Conservation (phyloP, 2,329 filamentous ascomycete genomes). For the Thyridium curvatum region DNA sequence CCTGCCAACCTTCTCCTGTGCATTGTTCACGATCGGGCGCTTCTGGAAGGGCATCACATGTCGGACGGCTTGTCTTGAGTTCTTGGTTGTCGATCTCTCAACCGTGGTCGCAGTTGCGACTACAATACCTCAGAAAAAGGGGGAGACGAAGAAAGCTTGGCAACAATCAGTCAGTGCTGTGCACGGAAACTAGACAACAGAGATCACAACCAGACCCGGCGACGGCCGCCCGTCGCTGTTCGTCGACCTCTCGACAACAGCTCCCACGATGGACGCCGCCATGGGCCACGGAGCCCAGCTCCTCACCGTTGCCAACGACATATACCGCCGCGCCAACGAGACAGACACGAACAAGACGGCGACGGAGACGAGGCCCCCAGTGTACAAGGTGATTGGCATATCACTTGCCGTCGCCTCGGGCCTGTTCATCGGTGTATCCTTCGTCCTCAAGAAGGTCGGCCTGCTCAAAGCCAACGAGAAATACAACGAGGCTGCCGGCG, state of each 20-base stretch:
- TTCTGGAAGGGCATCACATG: no score
- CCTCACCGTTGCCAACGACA: slow-evolving; percentile 24
- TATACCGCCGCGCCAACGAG: slow-evolving; percentile 37
- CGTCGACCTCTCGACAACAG: background rate
- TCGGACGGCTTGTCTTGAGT: no score
- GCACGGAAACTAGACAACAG: no score
- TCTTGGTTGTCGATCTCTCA: no score
- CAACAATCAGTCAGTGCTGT: no score
- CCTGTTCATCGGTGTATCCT: slow-evolving; percentile 88
- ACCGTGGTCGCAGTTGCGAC: no score
- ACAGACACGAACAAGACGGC: slow-evolving; percentile 14
- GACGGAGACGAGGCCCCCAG: slow-evolving; percentile 31
- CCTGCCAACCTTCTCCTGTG: no score
- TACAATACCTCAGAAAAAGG: no score
- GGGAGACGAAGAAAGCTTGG: no score
- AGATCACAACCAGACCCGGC: background rate
- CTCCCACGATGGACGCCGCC: slow-evolving; percentile 9
- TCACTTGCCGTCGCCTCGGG: slow-evolving; percentile 80
- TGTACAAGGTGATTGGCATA: slow-evolving; percentile 84
- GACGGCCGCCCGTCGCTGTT: slow-evolving; percentile 11
- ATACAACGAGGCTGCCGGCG: slow-evolving; percentile 91
- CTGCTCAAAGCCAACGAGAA: slow-evolving; percentile 89
- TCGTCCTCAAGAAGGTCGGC: slow-evolving; percentile 92
- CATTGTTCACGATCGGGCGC: no score
- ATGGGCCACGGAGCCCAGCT: slow-evolving; percentile 19